phyloP scores from a whole-genome alignment of 768 basidiomycete genomes.

The Pulveroboletus sp. region DNA sequence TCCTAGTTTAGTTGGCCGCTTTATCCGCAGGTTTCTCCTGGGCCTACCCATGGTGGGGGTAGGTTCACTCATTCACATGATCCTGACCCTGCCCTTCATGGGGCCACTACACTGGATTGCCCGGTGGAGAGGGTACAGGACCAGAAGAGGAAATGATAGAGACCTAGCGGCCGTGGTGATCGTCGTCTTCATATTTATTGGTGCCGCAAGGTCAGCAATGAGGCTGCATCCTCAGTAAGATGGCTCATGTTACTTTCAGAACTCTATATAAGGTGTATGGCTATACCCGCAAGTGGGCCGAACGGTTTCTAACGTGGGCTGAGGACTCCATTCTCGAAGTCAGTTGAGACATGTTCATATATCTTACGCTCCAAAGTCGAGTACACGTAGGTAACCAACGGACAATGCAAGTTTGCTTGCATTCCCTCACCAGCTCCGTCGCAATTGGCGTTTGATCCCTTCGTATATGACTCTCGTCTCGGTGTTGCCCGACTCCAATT shows the following conservation, averaged over 20 bases:
- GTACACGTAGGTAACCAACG: slow-evolving; percentile 14
- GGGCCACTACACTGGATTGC: slow-evolving; percentile 69
- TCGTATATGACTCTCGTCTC: slow-evolving; percentile 68
- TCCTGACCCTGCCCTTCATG: slow-evolving; percentile 58
- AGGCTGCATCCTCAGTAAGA: neutral
- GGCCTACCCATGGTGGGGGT: slow-evolving; percentile 78
- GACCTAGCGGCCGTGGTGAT: slow-evolving; percentile 68
- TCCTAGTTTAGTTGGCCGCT: slow-evolving; percentile 46
- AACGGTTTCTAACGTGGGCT: slow-evolving; percentile 60
- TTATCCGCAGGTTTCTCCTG: slow-evolving; percentile 67
- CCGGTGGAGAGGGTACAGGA: slow-evolving; percentile 54
- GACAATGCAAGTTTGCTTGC: slow-evolving; percentile 1
- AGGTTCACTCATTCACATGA: slow-evolving; percentile 67
- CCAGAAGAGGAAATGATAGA: slow-evolving; percentile 48
- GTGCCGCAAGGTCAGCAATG: slow-evolving; percentile 52
- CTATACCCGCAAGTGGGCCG: slow-evolving; percentile 54
- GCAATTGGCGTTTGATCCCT: slow-evolving; percentile 62
- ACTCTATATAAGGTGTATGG: slow-evolving; percentile 68
- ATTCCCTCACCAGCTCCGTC: slow-evolving; percentile 61
- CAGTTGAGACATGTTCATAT: slow-evolving; percentile 30
- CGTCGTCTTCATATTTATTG: slow-evolving; percentile 53
- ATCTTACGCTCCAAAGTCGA: slow-evolving; percentile 9
- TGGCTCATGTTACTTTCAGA: slow-evolving; percentile 34
- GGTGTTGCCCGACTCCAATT: slow-evolving; percentile 55
- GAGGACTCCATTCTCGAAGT: slow-evolving; percentile 83